Conservation (phyloP, 2,329 filamentous ascomycete genomes). For the Orbilia javanica region DNA sequence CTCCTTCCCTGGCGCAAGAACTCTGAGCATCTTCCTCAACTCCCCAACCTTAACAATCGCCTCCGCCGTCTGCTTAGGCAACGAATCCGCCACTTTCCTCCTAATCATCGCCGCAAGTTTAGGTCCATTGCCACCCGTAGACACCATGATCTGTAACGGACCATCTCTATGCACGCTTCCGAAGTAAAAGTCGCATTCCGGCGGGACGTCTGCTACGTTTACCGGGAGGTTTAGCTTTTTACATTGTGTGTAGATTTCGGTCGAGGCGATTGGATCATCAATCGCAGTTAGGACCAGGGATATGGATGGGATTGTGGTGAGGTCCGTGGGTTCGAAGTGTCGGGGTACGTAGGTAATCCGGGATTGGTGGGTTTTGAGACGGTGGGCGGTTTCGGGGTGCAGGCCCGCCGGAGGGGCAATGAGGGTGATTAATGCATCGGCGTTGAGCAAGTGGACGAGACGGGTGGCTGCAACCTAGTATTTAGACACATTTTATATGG, state of each 20-base stretch:
- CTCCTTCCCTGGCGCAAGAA: slow-evolving; percentile 76
- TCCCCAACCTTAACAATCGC: slow-evolving; percentile 87
- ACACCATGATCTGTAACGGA: slow-evolving; percentile 97
- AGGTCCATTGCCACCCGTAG: slow-evolving; percentile 96
- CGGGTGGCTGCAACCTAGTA: slow-evolving; percentile 90
- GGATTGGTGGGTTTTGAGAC: slow-evolving; percentile 73
- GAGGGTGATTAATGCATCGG: slow-evolving; percentile 89
- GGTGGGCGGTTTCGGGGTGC: slow-evolving; percentile 87
- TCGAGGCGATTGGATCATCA: slow-evolving; percentile 92
- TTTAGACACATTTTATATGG: background rate
- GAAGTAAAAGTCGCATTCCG: slow-evolving; percentile 99
- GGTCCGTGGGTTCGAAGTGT: slow-evolving; percentile 85
- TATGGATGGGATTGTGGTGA: slow-evolving; percentile 73
- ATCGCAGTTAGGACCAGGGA: slow-evolving; percentile 94
- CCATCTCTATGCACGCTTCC: slow-evolving; percentile 95
- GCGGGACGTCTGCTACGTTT: slow-evolving; percentile 96
- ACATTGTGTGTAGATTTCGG: slow-evolving; percentile 91
- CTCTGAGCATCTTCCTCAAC: slow-evolving; percentile 81
- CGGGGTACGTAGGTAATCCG: slow-evolving; percentile 86
- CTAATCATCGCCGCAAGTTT: slow-evolving; percentile 88
- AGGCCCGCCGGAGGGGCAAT: slow-evolving; percentile 83
- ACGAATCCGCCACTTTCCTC: slow-evolving; percentile 79
- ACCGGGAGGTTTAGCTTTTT: slow-evolving; percentile 85
- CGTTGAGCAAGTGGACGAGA: slow-evolving; percentile 93
- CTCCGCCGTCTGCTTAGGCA: slow-evolving; percentile 84